Percentiles rank a stretch among this genome's conserved stretches.
Evolutionary conservation across 2,329 filamentous ascomycete genomes (phyloP).

Genomic region (Balansia obtecta): DNA sequence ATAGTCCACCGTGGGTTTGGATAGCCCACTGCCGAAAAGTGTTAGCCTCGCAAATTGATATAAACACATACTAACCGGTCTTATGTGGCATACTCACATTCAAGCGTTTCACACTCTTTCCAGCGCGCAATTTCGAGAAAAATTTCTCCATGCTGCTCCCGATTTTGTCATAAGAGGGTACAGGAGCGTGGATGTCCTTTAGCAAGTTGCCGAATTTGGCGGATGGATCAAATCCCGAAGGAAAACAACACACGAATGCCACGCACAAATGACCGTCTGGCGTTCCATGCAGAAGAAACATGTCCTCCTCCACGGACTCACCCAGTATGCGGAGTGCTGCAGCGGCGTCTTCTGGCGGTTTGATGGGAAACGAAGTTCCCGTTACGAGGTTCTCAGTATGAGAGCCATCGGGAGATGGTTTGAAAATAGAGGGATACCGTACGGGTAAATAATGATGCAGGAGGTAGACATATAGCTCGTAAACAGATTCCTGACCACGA

Average conservation of each 20-base stretch:
- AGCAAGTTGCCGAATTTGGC: slow-evolving; percentile 36
- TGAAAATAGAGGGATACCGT: slow-evolving; percentile 37
- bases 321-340: slow-evolving; percentile 28
- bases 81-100: slow-evolving; percentile 25
- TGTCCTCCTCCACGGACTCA: slow-evolving; percentile 42
- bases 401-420: slow-evolving; percentile 18
- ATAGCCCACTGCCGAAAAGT: slow-evolving; percentile 32
- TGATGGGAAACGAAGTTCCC: slow-evolving; percentile 14
- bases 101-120: slow-evolving; percentile 34
- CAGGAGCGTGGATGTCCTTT: slow-evolving; percentile 36
- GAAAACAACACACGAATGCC: slow-evolving; percentile 40
- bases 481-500: slow-evolving; percentile 27
- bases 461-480: slow-evolving; percentile 36
- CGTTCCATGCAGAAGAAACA: slow-evolving; percentile 35
- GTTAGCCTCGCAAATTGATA: background rate
- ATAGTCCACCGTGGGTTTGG: slow-evolving; percentile 27
- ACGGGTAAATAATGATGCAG: slow-evolving; percentile 32
- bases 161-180: slow-evolving; percentile 43
- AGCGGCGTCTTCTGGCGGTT: slow-evolving; percentile 16
- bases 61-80: no score
- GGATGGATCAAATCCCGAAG: slow-evolving; percentile 38
- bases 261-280: slow-evolving; percentile 28
- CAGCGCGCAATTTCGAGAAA: slow-evolving; percentile 34
- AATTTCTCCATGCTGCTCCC: slow-evolving; percentile 42
- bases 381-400: slow-evolving; percentile 30